Evolutionary conservation across 106 monocot species (phyloP).

Genomic region (Allium sativum): DNA sequence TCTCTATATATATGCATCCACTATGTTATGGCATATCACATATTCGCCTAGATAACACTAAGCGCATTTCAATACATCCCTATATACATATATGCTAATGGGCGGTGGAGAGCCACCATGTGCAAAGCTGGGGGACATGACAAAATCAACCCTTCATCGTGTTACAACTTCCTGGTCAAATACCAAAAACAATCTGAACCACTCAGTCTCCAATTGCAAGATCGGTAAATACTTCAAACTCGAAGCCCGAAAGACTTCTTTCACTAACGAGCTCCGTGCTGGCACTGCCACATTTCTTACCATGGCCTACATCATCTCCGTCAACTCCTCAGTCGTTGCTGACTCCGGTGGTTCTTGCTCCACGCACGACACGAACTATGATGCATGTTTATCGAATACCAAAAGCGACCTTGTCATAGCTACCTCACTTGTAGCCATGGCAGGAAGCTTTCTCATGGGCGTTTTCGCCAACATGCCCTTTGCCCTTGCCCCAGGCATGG

Average conservation of each 20-base stretch:
- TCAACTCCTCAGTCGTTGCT: constrained; percentile 51
- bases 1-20: neutral
- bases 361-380: neutral
- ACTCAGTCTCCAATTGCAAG: constrained; percentile 13
- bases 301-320: constrained; percentile 73
- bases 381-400: constrained; percentile 18
- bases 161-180: constrained; percentile 5
- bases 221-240: constrained; percentile 53
- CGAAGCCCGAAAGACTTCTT: constrained; percentile 32
- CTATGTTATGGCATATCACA: neutral
- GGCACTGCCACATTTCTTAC: constrained; percentile 57
- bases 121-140: constrained; percentile 1
- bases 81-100: neutral
- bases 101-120: constrained; percentile 2
- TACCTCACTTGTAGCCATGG: constrained; percentile 20
- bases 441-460: constrained; percentile 50
- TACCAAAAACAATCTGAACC: constrained; percentile 23
- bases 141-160: neutral
- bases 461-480: constrained; percentile 54
- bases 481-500: constrained; percentile 63
- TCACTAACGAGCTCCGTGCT: constrained; percentile 62
- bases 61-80: neutral
- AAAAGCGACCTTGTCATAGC: constrained; percentile 39
- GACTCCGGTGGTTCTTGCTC: constrained; percentile 55
- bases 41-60: no score